phyloP scores from a whole-genome alignment of 352 stramenopile species.

The Phytophthora foliorum region DNA sequence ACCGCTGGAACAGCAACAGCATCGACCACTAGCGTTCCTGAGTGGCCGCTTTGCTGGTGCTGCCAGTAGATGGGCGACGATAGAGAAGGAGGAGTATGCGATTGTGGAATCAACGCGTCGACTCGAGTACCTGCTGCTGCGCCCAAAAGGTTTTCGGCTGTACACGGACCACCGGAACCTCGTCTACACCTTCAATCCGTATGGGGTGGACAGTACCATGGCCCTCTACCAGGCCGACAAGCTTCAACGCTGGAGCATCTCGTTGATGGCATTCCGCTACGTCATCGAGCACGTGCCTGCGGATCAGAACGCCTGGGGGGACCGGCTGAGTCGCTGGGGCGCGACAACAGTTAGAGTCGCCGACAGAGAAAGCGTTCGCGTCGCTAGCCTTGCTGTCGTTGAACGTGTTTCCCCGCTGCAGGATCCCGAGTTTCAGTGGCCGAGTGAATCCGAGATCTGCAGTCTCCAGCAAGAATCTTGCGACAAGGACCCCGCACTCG shows the following conservation, averaged over 20 bases:
- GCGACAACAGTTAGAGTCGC: not conserved
- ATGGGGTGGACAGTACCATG: not conserved
- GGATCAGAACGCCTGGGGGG: not conserved
- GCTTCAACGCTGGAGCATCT: not conserved
- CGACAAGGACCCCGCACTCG: not conserved
- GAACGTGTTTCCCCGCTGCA: not conserved
- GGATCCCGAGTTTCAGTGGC: not conserved
- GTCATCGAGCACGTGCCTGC: not conserved
- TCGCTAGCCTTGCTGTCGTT: not conserved
- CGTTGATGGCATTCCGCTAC: not conserved
- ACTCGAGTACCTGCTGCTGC: constrained; percentile 17
- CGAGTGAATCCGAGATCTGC: not conserved
- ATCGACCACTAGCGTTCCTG: constrained; percentile 5
- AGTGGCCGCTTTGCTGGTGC: constrained; percentile 12
- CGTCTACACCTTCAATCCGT: constrained; percentile 23
- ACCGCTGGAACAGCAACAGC: constrained; percentile 3
- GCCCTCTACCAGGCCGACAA: constrained; percentile 7
- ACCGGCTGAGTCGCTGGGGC: not conserved
- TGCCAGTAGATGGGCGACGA: constrained; percentile 12
- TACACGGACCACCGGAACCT: constrained; percentile 32
- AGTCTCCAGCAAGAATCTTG: not conserved
- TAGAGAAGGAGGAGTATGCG: constrained; percentile 21
- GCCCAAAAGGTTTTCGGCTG: constrained; percentile 16
- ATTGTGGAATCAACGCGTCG: constrained; percentile 2
- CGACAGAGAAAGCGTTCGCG: not conserved